These are phyloP conservation scores for Physcomitrellopsis africana DNA, from an alignment of 225 moss, liverwort and hornwort genomes.

Conservation along the genomic window DNA sequence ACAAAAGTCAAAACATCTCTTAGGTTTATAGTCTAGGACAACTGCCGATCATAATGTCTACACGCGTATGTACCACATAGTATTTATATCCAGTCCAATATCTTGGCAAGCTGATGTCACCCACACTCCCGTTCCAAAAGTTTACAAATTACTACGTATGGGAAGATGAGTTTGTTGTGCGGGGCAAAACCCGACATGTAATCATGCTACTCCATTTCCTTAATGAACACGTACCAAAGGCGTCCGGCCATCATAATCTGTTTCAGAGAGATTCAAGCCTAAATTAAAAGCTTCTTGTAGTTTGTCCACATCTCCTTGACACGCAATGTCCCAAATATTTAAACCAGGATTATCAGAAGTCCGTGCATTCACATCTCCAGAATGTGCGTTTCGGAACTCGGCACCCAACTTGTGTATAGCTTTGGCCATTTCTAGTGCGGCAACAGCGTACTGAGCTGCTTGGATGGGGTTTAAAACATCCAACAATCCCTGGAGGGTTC, in stretches of 20 bases:
- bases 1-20: conserved; percentile 7
- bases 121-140: not conserved
- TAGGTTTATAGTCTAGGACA: not conserved
- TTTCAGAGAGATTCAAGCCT: conserved; percentile 37
- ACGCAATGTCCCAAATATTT: conserved; percentile 42
- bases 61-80: not conserved
- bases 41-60: not conserved
- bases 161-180: not conserved
- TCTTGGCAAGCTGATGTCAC: not conserved
- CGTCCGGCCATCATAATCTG: conserved; percentile 52
- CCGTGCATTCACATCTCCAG: conserved; percentile 12
- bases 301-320: conserved; percentile 39
- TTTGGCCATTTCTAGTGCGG: conserved; percentile 55
- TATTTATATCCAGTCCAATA: not conserved
- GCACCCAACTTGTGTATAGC: conserved; percentile 59
- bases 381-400: conserved; percentile 43
- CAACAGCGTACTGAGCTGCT: conserved; percentile 66
- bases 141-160: not conserved
- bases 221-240: conserved; percentile 35
- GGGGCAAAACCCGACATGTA: not conserved
- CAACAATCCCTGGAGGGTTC: conserved; percentile 43
- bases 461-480: conserved; percentile 52
- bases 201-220: conserved; percentile 11
- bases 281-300: conserved; percentile 43
- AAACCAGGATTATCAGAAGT: conserved; percentile 13